These are phyloP conservation scores for Echeveria elegans DNA, from an alignment of 164 flowering plant genomes.

Conservation along the genomic window DNA sequence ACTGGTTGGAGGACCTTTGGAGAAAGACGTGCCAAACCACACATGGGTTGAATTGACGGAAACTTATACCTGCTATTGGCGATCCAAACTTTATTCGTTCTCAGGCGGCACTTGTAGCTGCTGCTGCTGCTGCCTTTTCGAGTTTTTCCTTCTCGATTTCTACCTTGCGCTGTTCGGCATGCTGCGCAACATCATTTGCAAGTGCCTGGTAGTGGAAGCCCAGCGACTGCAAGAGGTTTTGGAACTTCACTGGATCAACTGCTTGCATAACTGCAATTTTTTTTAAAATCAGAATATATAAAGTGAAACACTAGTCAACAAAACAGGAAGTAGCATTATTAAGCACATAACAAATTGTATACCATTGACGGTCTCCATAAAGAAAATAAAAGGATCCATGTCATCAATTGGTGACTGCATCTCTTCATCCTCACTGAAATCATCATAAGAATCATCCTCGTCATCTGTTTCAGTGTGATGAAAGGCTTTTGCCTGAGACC, in stretches of 20 bases:
- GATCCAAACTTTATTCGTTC: background rate
- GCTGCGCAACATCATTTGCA: conserved; percentile 88
- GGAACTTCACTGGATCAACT: conserved; percentile 63
- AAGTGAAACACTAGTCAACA: background rate
- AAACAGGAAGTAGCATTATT: background rate
- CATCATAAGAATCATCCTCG: conserved; percentile 82
- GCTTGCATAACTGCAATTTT: conserved; percentile 72
- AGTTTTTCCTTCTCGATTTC: conserved; percentile 83
- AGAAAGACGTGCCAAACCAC: background rate
- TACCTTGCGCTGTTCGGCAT: conserved; percentile 82
- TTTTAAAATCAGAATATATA: background rate
- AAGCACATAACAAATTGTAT: background rate
- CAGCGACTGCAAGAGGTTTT: conserved; percentile 67
- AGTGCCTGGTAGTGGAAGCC: conserved; percentile 81
- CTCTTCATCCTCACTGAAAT: conserved; percentile 92
- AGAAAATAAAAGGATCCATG: conserved; percentile 84
- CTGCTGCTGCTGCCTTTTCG: conserved; percentile 50
- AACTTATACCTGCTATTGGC: too few species aligned
- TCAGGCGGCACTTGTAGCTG: conserved; percentile 45
- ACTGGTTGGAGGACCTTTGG: background rate
- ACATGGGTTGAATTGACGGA: background rate
- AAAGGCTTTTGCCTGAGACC: conserved; percentile 61
- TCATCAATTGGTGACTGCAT: conserved; percentile 96
- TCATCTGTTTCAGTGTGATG: conserved; percentile 61
- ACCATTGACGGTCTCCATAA: conserved; percentile 87